Base-by-base conservation (phyloP, 1,284 basidiomycete species). In the Schizopora paradoxa region DNA sequence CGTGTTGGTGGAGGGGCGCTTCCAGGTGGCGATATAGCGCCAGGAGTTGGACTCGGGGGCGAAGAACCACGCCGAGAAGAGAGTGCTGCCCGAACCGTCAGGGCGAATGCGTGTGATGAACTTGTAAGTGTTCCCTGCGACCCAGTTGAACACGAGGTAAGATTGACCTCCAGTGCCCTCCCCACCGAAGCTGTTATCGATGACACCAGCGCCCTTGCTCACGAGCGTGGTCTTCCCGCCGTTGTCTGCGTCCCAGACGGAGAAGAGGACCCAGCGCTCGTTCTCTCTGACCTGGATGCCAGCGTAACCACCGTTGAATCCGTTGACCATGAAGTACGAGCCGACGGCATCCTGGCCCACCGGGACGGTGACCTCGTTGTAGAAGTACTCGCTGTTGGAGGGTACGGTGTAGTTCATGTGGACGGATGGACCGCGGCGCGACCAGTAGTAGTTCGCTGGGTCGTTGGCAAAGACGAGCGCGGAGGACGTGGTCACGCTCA, bases 21-120 rank as follows among this genome's bases (percentile, higher is more conserved):
- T 49, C 48, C 43, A 49, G 36, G 44, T 47, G 4, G 48, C 48
- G 31, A 49, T 21, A 37, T 47, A 47, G 36, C 48, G 43, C 48
- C 48, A 49, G 16, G 38, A 21, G 22, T 40, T 46, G n/a, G n/a
- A n/a, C n/a, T n/a, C 48, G 27, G 48, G 48, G 22, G 48, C 36
- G 35, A 47, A 49, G 37, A 49, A 41, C 48, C 48, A 49, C 36
- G 44, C 36, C 11, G 48, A 47, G 36, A 7, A 41, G 45, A 47
- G 36, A 25, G 36, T 47, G 36, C 35, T 47, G 13, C 48, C 48
- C 27, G 35, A 14, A 18, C 45, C 37, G 35, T 49, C 48, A 32
- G 48, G 48, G 19, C 44, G 48, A 32, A 47, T 47, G 43, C 48
- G 48, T 16, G 48, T 49, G 44, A 49, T 47, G 44, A 49, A 49